Percentiles rank a stretch among this genome's conserved stretches.
phyloP scores from a whole-genome alignment of 129 eudicot species.

The Apium graveolens region DNA sequence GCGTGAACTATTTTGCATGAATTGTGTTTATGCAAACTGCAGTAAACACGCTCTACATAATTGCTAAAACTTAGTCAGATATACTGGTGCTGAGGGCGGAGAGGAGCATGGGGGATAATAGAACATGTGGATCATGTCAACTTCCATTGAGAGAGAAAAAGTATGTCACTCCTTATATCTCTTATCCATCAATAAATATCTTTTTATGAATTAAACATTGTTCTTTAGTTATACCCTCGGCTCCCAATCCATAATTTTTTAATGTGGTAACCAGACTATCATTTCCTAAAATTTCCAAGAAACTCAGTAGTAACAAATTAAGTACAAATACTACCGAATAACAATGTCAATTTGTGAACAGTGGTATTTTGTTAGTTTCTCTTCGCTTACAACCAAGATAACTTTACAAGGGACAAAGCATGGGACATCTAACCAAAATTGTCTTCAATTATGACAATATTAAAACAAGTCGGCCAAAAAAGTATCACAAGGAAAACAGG shows the following conservation, averaged over 20 bases:
- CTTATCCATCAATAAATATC: background rate
- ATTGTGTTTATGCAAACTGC: background rate
- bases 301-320: background rate
- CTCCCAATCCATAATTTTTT: background rate
- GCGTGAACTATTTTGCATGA: background rate
- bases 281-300: background rate
- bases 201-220: background rate
- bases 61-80: too few species aligned
- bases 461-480: background rate
- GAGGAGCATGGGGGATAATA: too few species aligned
- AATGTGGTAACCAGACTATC: background rate
- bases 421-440: background rate
- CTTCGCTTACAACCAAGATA: background rate
- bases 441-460: background rate
- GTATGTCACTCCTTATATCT: background rate
- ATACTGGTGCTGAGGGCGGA: too few species aligned
- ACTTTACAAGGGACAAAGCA: background rate
- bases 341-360: background rate
- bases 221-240: background rate
- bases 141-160: background rate
- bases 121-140: background rate
- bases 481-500: background rate
- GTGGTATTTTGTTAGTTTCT: background rate
- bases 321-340: background rate
- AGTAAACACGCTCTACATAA: background rate